Base-by-base conservation (phyloP, 2,329 filamentous ascomycete species). In the Macrophomina pseudophaseolina region DNA sequence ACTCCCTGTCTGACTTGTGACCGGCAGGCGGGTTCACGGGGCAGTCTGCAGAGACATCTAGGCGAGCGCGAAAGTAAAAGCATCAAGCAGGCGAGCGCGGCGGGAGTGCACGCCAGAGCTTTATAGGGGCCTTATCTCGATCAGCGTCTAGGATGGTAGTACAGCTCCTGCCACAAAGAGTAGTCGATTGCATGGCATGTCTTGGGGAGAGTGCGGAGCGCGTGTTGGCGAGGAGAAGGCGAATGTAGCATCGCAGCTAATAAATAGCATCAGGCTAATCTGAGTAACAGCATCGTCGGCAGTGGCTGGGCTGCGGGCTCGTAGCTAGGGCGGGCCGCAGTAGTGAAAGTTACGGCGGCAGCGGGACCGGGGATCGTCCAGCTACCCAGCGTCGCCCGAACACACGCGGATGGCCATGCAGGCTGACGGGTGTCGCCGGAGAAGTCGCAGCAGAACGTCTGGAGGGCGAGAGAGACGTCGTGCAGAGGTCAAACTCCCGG, bases 91-190 rank as follows among this genome's bases (percentile, higher is more conserved):
- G 23, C 23, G 23, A 23, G 23, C 23, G 23, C 23, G 23, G 23
- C 23, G 23, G 3, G 23, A 23, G 3, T 23, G 23, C 23, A 23
- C 23, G 6, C 35, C 7, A 38, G 3, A 38, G 35, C 11, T 35
- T 33, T n/a, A 35, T 35, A 7, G 11, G 4, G 12, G 2, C 30
- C 40, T 60, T 60, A 60, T 60, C 56, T 9, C 28, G 56, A 35
- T 60, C 28, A n/a, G 42, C 28, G 16, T 6, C 42, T 32, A 16
- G 28, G 42, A 16, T n/a, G 5, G 44, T 12, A 28, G 2, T 18
- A 33, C 42, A 18, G 56, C 56, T 60, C 56, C 56, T 60, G 12
- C 56, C 56, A 4, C 18, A 33, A 18, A 18, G 9, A 40, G 56
- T 16, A 35, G 9, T 48, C 6, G 52, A 28, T 40, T 33, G 30